phyloP scores from a whole-genome alignment of 768 basidiomycete species.

The Tulasnella sp. region DNA sequence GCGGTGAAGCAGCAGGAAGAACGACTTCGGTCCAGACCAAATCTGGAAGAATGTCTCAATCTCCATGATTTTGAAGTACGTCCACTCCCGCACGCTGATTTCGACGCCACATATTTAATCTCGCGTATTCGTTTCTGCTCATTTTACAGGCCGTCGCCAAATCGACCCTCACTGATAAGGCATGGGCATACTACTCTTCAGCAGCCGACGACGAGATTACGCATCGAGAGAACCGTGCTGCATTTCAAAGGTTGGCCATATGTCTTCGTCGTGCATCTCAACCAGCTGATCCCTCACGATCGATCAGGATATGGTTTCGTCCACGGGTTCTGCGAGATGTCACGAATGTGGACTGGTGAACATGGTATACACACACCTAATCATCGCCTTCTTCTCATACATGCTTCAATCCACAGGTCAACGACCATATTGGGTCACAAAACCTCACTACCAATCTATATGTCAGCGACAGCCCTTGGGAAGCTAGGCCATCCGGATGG shows the following conservation, averaged over 20 bases:
- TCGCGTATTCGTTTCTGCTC: conserved; percentile 11
- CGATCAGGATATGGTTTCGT: conserved; percentile 69
- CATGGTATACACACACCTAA: background rate
- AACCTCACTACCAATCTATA: conserved; percentile 70
- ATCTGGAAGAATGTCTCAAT: conserved; percentile 70
- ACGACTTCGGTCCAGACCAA: conserved; percentile 52
- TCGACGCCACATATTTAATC: background rate
- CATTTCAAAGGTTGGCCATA: conserved; percentile 64
- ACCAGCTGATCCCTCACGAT: conserved; percentile 4
- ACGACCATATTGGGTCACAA: conserved; percentile 70
- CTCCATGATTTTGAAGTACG: conserved; percentile 89
- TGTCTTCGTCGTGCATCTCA: conserved; percentile 20
- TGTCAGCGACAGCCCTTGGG: conserved; percentile 80
- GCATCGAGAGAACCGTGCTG: conserved; percentile 76
- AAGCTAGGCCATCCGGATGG: conserved; percentile 96
- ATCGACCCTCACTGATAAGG: conserved; percentile 69
- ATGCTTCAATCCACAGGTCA: conserved; percentile 28
- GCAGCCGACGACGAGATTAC: conserved; percentile 95
- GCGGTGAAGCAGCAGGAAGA: conserved; percentile 60
- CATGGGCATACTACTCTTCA: conserved; percentile 97
- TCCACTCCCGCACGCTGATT: conserved; percentile 16
- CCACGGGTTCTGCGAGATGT: conserved; percentile 80
- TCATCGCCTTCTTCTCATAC: background rate
- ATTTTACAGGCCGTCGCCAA: conserved; percentile 69
- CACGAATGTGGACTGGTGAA: conserved; percentile 61